Evolutionary conservation across 2,329 filamentous ascomycete genomes (phyloP).

Genomic region (Colletotrichum sp.): DNA sequence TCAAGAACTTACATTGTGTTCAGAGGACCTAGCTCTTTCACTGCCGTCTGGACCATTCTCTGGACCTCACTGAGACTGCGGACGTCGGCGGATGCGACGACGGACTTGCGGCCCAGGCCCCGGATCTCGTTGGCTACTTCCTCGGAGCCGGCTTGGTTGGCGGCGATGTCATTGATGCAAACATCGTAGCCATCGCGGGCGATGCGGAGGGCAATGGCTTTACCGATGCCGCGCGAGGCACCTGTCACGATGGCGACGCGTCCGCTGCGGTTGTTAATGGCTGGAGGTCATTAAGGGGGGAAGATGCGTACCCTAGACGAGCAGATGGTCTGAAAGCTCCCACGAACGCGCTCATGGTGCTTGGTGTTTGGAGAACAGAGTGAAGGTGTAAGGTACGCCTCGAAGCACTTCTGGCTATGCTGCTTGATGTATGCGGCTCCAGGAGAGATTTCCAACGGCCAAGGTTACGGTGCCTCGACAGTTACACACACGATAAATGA

Average conservation of each 20-base stretch:
- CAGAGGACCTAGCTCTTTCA: conserved; percentile 57
- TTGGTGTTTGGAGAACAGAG: neutral
- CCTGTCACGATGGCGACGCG: conserved; percentile 19
- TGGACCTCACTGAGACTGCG: conserved; percentile 58
- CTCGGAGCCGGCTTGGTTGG: conserved; percentile 57
- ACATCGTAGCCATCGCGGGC: conserved; percentile 70
- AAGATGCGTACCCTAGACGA: neutral
- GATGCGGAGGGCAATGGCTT: conserved; percentile 66
- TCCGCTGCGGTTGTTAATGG: neutral
- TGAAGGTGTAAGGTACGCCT: neutral
- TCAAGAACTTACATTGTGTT: conserved; percentile 34
- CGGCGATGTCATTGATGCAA: conserved; percentile 66
- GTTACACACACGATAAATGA: neutral
- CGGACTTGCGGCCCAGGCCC: conserved; percentile 54
- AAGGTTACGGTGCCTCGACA: neutral
- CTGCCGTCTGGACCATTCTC: conserved; percentile 54
- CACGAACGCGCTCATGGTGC: conserved; percentile 1
- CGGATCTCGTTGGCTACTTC: conserved; percentile 59
- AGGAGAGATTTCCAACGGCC: neutral
- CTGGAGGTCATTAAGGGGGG: neutral
- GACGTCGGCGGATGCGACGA: conserved; percentile 65
- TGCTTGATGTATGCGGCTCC: neutral
- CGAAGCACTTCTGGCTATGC: neutral
- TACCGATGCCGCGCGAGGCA: conserved; percentile 50
- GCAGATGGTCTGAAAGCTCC: conserved; percentile 11